These are phyloP conservation scores for Beta corolliflora DNA, from an alignment of 179 eudicot genomes.

Conservation along the genomic window DNA sequence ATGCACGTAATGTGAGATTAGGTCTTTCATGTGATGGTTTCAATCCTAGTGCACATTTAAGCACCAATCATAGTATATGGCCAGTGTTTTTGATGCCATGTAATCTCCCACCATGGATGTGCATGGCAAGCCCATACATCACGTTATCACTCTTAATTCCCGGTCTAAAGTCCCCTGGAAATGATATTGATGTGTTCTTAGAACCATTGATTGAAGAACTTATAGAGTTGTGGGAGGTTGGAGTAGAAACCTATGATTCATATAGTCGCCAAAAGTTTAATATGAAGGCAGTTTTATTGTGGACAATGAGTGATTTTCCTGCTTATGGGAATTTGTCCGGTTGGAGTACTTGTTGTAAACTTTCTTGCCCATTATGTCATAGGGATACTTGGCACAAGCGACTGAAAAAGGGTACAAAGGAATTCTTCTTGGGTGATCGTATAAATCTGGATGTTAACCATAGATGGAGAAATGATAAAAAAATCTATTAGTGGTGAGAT, in stretches of 20 bases:
- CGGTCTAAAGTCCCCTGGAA: not conserved
- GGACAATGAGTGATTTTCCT: slow-evolving; percentile 19
- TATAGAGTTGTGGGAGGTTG: too few species aligned
- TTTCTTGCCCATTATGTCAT: slow-evolving; percentile 24
- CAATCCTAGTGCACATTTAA: not conserved
- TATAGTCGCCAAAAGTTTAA: not conserved
- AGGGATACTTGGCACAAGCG: not conserved
- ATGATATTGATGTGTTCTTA: slow-evolving; percentile 21
- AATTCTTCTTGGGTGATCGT: not conserved
- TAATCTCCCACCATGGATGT: slow-evolving; percentile 20
- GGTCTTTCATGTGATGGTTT: not conserved
- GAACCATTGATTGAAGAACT: slow-evolving; percentile 3
- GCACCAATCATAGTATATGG: slow-evolving; percentile 12
- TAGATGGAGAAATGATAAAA: not conserved
- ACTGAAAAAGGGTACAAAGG: not conserved
- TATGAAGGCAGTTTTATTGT: slow-evolving; percentile 4
- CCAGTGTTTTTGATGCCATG: not conserved
- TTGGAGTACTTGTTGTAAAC: slow-evolving; percentile 21
- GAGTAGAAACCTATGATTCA: slow-evolving; percentile 13
- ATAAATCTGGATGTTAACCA: not conserved
- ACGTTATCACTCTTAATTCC: slow-evolving; percentile 12
- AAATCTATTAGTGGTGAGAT: not conserved
- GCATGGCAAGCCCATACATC: slow-evolving; percentile 6
- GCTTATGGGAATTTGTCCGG: slow-evolving; percentile 16
- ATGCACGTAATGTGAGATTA: slow-evolving; percentile 17